A percentile compares a stretch with the other conserved stretches of the same genome.
phyloP scores from a whole-genome alignment of 1,139 yeast genomes.

The Torulaspora pretoriensis region DNA sequence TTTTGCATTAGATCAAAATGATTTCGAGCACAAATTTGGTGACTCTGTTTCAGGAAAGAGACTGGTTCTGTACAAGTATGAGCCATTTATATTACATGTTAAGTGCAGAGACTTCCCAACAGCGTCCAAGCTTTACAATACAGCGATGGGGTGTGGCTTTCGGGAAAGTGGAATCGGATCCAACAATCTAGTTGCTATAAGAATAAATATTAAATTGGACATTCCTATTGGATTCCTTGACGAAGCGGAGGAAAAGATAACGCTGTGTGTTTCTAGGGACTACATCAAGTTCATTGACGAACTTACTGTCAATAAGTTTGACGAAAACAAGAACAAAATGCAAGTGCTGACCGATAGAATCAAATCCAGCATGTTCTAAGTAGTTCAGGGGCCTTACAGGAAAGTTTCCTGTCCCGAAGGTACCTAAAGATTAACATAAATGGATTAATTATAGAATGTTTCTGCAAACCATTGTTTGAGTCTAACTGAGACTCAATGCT shows the following conservation, averaged over 20 bases:
- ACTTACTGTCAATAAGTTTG: conserved; percentile 55
- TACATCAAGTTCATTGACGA: conserved; percentile 49
- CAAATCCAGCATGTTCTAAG: conserved; percentile 32
- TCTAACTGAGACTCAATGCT: background rate
- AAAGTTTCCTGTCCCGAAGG: background rate
- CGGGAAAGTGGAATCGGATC: conserved; percentile 84
- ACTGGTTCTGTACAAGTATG: conserved; percentile 68
- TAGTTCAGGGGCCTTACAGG: background rate
- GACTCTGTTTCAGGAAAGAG: conserved; percentile 34
- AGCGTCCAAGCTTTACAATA: conserved; percentile 60
- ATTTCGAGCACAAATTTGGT: background rate
- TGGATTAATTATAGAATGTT: background rate
- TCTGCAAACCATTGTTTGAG: background rate
- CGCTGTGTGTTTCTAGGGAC: conserved; percentile 45
- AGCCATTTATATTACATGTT: conserved; percentile 79
- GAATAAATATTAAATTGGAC: conserved; percentile 62
- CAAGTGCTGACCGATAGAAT: conserved; percentile 46
- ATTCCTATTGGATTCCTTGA: conserved; percentile 62
- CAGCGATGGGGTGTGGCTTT: conserved; percentile 81
- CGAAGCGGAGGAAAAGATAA: conserved; percentile 33
- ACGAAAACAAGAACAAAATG: conserved; percentile 57
- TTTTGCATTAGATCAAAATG: conserved; percentile 12
- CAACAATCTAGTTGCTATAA: conserved; percentile 71
- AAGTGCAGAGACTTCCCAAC: conserved; percentile 59
- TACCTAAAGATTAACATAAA: background rate